Conservation (phyloP, 257 asterid species). For the Petunia secreta region DNA sequence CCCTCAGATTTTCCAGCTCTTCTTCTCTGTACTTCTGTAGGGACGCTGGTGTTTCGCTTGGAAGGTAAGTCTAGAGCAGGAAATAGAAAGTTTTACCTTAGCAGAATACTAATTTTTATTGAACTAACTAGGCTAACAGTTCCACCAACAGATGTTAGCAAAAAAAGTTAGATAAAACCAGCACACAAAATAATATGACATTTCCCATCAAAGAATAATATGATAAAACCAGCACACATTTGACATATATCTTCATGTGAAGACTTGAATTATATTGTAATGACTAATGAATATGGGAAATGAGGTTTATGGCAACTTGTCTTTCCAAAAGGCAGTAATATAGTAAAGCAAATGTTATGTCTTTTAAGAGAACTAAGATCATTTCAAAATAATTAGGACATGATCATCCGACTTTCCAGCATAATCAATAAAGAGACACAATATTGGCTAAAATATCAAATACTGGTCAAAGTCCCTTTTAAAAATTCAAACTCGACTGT, state of each 20-base stretch:
- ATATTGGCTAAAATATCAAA: background rate
- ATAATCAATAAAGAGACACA: background rate
- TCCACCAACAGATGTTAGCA: background rate
- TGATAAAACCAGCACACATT: background rate
- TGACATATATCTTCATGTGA: background rate
- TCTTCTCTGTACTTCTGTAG: constrained; percentile 37
- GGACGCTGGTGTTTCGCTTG: constrained; percentile 40
- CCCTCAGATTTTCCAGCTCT: constrained; percentile 40
- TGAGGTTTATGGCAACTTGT: no score
- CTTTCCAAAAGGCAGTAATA: background rate
- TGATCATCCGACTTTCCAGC: background rate
- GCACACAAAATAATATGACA: background rate
- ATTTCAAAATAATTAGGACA: background rate
- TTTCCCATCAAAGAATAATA: no score
- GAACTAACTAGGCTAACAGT: background rate
- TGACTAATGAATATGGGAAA: no score
- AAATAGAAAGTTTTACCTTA: background rate
- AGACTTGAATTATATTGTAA: no score
- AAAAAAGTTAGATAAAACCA: background rate
- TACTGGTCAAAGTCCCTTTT: background rate
- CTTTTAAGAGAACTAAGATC: background rate
- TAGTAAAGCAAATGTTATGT: background rate
- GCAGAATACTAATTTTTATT: background rate
- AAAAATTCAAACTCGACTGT: background rate
- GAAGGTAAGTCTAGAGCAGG: constrained; percentile 38